phyloP scores from a whole-genome alignment of 1,284 basidiomycete genomes.

The Sanghuangporus baumii region DNA sequence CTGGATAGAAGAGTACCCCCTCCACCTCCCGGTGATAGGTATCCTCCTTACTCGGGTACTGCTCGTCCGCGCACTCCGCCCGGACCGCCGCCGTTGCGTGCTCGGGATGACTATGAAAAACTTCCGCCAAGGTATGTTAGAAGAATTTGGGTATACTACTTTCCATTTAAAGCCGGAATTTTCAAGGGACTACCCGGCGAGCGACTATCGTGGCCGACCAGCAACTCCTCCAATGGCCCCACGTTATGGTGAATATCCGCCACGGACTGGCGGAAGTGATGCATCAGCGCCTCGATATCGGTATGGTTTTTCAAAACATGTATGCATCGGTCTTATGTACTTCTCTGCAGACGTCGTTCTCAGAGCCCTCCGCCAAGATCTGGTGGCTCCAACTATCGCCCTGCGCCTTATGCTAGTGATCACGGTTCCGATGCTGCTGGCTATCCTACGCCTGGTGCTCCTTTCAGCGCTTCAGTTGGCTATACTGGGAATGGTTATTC shows the following conservation, averaged over 20 bases:
- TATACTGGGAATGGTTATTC: constrained; percentile 43
- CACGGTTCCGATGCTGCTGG: constrained; percentile 43
- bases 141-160: not conserved
- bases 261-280: constrained; percentile 36
- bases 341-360: constrained; percentile 55
- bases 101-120: constrained; percentile 27
- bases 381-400: constrained; percentile 29
- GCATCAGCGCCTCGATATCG: constrained; percentile 42
- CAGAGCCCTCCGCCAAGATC: constrained; percentile 52
- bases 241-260: constrained; percentile 55
- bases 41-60: constrained; percentile 37
- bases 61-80: constrained; percentile 38
- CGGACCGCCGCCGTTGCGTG: constrained; percentile 21
- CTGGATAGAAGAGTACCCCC: constrained; percentile 7
- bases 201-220: constrained; percentile 51
- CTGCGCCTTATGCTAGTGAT: constrained; percentile 31
- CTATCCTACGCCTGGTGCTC: constrained; percentile 30
- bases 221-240: constrained; percentile 40
- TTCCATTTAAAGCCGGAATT: not conserved
- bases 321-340: constrained; percentile 10
- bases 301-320: constrained; percentile 32
- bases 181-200: constrained; percentile 40
- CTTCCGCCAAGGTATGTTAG: constrained; percentile 39
- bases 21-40: constrained; percentile 38
- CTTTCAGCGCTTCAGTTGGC: constrained; percentile 29